Evolutionary conservation across 495 filamentous ascomycete species (phyloP).

Genomic region (Barbatosphaeria neglecta): DNA sequence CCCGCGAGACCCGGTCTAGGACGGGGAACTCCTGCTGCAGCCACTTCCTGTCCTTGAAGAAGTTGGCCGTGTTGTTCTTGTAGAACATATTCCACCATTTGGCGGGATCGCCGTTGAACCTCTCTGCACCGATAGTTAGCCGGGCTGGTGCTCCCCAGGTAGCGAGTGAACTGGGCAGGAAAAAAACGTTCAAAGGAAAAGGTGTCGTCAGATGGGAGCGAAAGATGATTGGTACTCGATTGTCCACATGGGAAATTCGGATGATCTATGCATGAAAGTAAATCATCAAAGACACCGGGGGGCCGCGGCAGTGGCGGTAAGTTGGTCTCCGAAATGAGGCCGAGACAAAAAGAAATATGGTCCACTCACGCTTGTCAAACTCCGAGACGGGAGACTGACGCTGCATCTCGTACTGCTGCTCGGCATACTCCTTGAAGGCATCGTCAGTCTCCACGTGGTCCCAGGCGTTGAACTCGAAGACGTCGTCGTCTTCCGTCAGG

Average conservation of each 20-base stretch:
- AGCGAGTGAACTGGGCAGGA: no score
- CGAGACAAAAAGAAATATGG: not conserved
- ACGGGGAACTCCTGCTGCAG: slow-evolving; percentile 88
- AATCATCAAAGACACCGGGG: slow-evolving; percentile 39
- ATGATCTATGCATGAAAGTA: slow-evolving; percentile 52
- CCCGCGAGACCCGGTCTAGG: slow-evolving; percentile 53
- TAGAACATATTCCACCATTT: slow-evolving; percentile 98
- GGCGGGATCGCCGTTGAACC: slow-evolving; percentile 79
- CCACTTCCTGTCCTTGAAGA: slow-evolving; percentile 99
- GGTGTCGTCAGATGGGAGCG: slow-evolving; percentile 49
- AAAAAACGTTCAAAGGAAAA: no score
- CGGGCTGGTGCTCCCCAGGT: not conserved
- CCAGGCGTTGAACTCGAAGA: slow-evolving; percentile 97
- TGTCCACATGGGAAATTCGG: slow-evolving; percentile 46
- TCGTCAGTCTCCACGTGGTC: slow-evolving; percentile 88
- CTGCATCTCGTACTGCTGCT: slow-evolving; percentile 71
- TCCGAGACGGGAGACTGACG: slow-evolving; percentile 71
- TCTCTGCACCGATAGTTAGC: slow-evolving; percentile 24
- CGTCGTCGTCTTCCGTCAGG: slow-evolving; percentile 69
- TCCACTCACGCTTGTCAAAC: slow-evolving; percentile 62
- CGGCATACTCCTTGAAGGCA: slow-evolving; percentile 68
- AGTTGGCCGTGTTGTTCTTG: slow-evolving; percentile 85
- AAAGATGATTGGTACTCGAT: slow-evolving; percentile 42
- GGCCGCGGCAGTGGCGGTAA: no score
- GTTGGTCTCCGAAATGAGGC: no score